Evolutionary conservation across 2,329 filamentous ascomycete species (phyloP).

Genomic region (Chlorencoelia australis): DNA sequence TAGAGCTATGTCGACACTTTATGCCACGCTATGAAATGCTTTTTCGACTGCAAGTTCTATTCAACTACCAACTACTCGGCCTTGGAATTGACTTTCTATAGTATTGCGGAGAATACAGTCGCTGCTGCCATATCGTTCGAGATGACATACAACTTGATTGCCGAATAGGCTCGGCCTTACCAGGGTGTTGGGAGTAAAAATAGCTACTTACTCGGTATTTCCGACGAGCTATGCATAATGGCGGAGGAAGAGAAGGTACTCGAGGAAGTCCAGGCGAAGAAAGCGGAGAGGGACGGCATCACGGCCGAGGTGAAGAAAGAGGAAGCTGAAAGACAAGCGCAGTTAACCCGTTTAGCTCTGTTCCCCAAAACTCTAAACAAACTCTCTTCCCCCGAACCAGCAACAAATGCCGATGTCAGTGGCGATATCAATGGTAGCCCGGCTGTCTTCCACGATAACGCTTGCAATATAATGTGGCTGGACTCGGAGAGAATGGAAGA

Average conservation of each 20-base stretch:
- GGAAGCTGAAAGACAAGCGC: conserved; percentile 1
- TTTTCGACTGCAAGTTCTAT: conserved; percentile 5
- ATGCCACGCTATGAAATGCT: background rate
- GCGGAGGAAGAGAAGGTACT: background rate
- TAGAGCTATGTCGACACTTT: conserved; percentile 3
- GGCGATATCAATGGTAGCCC: background rate
- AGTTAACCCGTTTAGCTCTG: background rate
- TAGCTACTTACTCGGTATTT: conserved; percentile 2
- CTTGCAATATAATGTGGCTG: conserved; percentile 1
- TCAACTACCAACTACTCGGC: conserved; percentile 1
- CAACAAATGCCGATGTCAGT: conserved; percentile 2
- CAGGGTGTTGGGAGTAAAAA: conserved; percentile 3
- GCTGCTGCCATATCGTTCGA: conserved; percentile 2
- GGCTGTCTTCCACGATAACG: background rate
- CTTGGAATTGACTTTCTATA: conserved; percentile 3
- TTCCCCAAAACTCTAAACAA: conserved; percentile 1
- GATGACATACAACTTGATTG: conserved; percentile 4
- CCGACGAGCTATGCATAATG: conserved; percentile 3
- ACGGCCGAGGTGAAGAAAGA: conserved; percentile 1
- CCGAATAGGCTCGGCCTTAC: conserved; percentile 2
- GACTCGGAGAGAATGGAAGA: conserved; percentile 3
- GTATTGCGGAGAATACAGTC: conserved; percentile 4
- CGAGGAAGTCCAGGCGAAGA: conserved; percentile 2
- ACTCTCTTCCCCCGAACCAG: conserved; percentile 1
- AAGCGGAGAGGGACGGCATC: background rate